Evolutionary conservation across 192 early-diverging fungal genomes (phyloP), one percentile per base, ranked within the genome.

Genomic region (Umbelopsis ramanniana): DNA sequence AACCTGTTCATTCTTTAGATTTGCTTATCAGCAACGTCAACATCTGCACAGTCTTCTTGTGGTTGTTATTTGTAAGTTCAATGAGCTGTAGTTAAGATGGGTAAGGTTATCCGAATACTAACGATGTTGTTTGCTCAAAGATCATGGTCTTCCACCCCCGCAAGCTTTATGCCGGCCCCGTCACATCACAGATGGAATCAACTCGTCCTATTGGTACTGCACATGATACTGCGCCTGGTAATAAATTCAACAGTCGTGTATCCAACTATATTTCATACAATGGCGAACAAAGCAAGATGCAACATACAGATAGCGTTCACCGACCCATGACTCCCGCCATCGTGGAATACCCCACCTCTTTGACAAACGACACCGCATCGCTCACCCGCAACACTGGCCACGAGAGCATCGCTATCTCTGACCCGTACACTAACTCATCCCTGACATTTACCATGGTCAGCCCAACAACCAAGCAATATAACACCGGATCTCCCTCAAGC

Each of bases 11-110:
- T 17, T 19, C 11, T 63, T 10, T 67, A 26, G 76, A 77, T 45
- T 19, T 72, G 21, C 52, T 77, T 15, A 77, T 77, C 47, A 52
- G 53, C 71, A 77, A 77, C 22, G 54, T 67, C 68, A 77, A 77
- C 29, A 37, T 69, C 7, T 69, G 71, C 21, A 67, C 54, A 11
- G 66, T 73, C 12, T 53, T 77, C 38, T 46, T 69, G 15, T 77
- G 68, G 53, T n/a, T 77, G 21, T 15, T 77, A 9, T 77, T 72
- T 69, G 74, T 76, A 76, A 55, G 74, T 72, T 68, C 22, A 22
- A 17, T 22, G 19, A 2, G 38, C 48, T 17, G 4, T 15, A 33
- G 3, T 63, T 7, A 3, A 14, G 15, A 60, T 11, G 11, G 6
- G 40, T 43, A 1, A 43, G 6, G 40, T 6, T 40, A 40, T 40